These are phyloP conservation scores for Exutisphaerella laricina DNA, from an alignment of 2,329 filamentous ascomycete species.

Conservation along the genomic window DNA sequence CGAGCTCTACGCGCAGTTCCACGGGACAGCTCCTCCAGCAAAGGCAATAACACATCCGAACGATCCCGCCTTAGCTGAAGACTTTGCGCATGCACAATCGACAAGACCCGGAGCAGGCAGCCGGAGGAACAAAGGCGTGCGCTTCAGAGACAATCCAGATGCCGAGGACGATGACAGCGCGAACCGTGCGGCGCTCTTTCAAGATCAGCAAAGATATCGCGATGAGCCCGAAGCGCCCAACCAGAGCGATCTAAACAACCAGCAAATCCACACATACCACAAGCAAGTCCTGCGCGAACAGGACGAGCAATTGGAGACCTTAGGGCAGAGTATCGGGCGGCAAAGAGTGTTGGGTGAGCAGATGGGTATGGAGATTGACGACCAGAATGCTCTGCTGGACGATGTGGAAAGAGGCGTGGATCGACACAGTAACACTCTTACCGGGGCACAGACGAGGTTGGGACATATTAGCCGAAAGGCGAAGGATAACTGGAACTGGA, in stretches of 20 bases:
- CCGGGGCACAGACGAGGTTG: slow-evolving; percentile 67
- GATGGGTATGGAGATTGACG: slow-evolving; percentile 92
- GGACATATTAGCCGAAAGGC: slow-evolving; percentile 67
- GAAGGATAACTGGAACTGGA: slow-evolving; percentile 82
- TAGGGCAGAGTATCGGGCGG: slow-evolving; percentile 79
- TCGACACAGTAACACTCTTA: slow-evolving; percentile 68
- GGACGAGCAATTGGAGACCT: slow-evolving; percentile 82
- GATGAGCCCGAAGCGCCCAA: slow-evolving; percentile 57
- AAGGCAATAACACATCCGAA: slow-evolving; percentile 57
- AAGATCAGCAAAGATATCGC: slow-evolving; percentile 48
- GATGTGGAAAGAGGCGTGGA: slow-evolving; percentile 81
- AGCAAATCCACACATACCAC: slow-evolving; percentile 84
- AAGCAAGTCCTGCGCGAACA: slow-evolving; percentile 75
- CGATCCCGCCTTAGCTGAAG: slow-evolving; percentile 54
- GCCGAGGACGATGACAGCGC: slow-evolving; percentile 43
- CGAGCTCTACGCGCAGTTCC: slow-evolving; percentile 75
- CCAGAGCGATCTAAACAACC: slow-evolving; percentile 61
- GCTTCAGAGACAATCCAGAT: slow-evolving; percentile 65
- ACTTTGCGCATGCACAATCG: slow-evolving; percentile 62
- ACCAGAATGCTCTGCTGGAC: slow-evolving; percentile 81
- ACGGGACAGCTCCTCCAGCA: slow-evolving; percentile 52
- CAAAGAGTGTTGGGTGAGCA: slow-evolving; percentile 91
- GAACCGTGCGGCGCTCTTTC: slow-evolving; percentile 54
- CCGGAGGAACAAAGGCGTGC: slow-evolving; percentile 48
- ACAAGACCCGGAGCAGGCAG: slow-evolving; percentile 38